Evolutionary conservation across 495 filamentous ascomycete genomes (phyloP).

Genomic region (Aspergillus indologenus): DNA sequence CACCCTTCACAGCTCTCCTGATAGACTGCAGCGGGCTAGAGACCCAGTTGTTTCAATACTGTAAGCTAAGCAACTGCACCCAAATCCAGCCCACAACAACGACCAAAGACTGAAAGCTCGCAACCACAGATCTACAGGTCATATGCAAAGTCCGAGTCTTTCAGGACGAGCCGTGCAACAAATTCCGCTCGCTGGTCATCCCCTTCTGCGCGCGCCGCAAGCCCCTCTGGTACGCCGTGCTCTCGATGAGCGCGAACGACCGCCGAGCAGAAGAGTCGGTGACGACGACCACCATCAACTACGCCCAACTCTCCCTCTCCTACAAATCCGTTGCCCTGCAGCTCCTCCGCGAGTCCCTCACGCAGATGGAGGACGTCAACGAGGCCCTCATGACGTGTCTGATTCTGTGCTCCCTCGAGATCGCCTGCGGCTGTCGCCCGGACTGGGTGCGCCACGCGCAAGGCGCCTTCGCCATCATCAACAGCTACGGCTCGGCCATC

Average conservation of each 20-base stretch:
- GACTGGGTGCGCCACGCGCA: constrained; percentile 6
- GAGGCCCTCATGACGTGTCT: constrained; percentile 10
- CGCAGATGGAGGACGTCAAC: not conserved
- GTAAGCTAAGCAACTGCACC: not conserved
- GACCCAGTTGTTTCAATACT: constrained; percentile 8
- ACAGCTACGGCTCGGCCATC: not conserved
- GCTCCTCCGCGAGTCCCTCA: not conserved
- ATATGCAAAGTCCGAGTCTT: constrained; percentile 5
- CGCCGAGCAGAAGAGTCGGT: not conserved
- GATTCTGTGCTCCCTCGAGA: constrained; percentile 4
- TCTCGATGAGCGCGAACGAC: constrained; percentile 9
- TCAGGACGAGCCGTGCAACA: constrained; percentile 1
- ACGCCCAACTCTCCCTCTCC: constrained; percentile 3
- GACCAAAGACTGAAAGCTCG: not conserved
- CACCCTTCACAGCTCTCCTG: not conserved
- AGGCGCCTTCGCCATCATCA: constrained; percentile 8
- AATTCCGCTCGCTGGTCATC: constrained; percentile 4
- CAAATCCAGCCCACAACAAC: not conserved
- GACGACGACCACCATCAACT: not conserved
- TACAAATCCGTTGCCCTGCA: constrained; percentile 3
- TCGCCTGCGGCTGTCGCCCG: constrained; percentile 5
- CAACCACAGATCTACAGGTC: constrained; percentile 4
- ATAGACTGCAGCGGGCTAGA: not conserved
- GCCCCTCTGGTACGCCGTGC: constrained; percentile 6
- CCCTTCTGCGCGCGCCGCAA: constrained; percentile 1